Evolutionary conservation across 129 eudicot genomes (phyloP).

Genomic region (Lonicera japonica): DNA sequence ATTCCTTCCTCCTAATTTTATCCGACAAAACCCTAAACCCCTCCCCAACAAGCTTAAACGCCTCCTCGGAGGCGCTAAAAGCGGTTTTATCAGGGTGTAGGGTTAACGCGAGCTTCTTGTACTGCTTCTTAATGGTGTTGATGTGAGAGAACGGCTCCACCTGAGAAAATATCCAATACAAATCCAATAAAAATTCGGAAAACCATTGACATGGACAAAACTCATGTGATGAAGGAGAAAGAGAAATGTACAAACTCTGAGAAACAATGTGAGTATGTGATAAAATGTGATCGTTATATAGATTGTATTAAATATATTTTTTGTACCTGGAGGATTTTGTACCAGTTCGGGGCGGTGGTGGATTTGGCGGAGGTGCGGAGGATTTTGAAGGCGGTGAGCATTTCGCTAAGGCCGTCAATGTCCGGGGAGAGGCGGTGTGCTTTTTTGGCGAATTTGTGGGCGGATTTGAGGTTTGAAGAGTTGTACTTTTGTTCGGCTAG

Average conservation of each 20-base stretch:
- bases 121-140: conserved; percentile 54
- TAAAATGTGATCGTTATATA: too few species aligned
- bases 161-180: too few species aligned
- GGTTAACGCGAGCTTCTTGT: conserved; percentile 54
- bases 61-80: conserved; percentile 45
- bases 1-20: conserved; percentile 57
- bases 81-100: conserved; percentile 74
- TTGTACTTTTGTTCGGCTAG: conserved; percentile 56
- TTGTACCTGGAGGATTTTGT: conserved; percentile 48
- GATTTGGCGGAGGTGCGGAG: conserved; percentile 29
- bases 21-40: conserved; percentile 57
- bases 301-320: too few species aligned
- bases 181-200: too few species aligned
- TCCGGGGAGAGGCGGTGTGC: conserved; percentile 51
- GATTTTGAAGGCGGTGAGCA: conserved; percentile 52
- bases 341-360: conserved; percentile 37
- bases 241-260: too few species aligned
- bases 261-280: too few species aligned
- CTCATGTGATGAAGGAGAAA: too few species aligned
- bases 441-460: conserved; percentile 50
- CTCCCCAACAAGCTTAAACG: conserved; percentile 63
- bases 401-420: conserved; percentile 42
- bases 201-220: too few species aligned
- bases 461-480: conserved; percentile 41
- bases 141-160: conserved; percentile 59